Conservation (phyloP, 768 basidiomycete genomes). For the Podaxis carcinomalis region DNA sequence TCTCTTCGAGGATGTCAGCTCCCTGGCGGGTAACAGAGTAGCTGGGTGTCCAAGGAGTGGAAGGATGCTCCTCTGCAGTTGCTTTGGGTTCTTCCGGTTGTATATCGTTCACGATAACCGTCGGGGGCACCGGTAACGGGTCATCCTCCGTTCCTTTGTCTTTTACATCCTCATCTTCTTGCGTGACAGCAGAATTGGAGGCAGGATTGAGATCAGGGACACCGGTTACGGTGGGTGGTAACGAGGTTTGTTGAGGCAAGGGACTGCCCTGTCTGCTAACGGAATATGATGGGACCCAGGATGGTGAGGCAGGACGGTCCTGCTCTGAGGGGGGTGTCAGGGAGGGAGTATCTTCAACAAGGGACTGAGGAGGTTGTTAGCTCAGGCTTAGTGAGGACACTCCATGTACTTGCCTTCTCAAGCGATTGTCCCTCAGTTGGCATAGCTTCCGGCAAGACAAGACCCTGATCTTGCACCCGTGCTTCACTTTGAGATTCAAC, state of each 20-base stretch:
- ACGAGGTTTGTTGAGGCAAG: not conserved
- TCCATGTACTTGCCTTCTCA: not conserved
- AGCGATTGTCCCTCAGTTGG: not conserved
- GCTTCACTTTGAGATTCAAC: not conserved
- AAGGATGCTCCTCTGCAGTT: constrained; percentile 8
- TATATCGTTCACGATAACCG: not conserved
- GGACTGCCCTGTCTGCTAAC: constrained; percentile 20
- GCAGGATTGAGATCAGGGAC: not conserved
- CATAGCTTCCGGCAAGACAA: not conserved
- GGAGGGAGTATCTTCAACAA: not conserved
- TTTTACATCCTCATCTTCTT: not conserved
- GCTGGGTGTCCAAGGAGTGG: constrained; percentile 17
- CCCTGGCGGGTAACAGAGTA: constrained; percentile 19
- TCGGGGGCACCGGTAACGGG: not conserved
- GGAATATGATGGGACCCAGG: constrained; percentile 21
- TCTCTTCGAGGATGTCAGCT: constrained; percentile 2
- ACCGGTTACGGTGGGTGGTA: not conserved
- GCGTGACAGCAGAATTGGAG: not conserved
- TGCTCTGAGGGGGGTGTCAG: constrained; percentile 3
- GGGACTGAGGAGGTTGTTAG: not conserved
- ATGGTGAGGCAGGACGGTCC: constrained; percentile 5
- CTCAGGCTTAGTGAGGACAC: not conserved
- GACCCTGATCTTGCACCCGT: not conserved
- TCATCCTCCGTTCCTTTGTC: not conserved
- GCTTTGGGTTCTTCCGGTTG: not conserved